phyloP scores from a whole-genome alignment of 2,329 filamentous ascomycete genomes.

The Basipetospora sp. region DNA sequence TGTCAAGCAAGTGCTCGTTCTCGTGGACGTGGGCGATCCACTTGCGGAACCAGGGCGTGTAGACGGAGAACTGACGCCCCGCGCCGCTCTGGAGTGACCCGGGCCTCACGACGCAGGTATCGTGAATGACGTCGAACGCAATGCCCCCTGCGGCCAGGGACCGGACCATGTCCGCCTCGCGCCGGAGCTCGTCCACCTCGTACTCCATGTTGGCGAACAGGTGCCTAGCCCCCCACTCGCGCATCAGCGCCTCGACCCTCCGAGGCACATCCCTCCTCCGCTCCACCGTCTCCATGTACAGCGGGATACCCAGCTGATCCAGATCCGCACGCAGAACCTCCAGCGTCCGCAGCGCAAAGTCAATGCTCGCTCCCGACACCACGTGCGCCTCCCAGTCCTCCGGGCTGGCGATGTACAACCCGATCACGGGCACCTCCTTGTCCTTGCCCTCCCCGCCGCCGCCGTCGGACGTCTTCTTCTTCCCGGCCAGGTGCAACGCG shows the following conservation, averaged over 20 bases:
- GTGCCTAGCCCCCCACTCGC: slow-evolving; percentile 59
- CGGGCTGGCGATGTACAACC: slow-evolving; percentile 65
- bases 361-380: slow-evolving; percentile 56
- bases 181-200: slow-evolving; percentile 74
- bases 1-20: too few relatives aligned
- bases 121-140: slow-evolving; percentile 57
- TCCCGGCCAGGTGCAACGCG: slow-evolving; percentile 49
- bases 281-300: slow-evolving; percentile 59
- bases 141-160: slow-evolving; percentile 48
- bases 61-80: slow-evolving; percentile 72
- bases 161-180: slow-evolving; percentile 54
- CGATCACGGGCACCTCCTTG: slow-evolving; percentile 56
- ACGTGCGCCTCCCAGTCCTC: slow-evolving; percentile 75
- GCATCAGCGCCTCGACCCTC: slow-evolving; percentile 49
- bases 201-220: slow-evolving; percentile 78
- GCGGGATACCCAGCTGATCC: slow-evolving; percentile 56
- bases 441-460: too few relatives aligned
- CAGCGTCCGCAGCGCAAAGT: slow-evolving; percentile 66
- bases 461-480: too few relatives aligned
- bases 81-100: slow-evolving; percentile 50
- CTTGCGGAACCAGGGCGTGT: too few relatives aligned
- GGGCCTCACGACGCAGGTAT: slow-evolving; percentile 70
- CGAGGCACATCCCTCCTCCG: slow-evolving; percentile 46
- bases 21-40: too few relatives aligned
- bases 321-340: slow-evolving; percentile 51